A percentile compares a stretch with the other conserved stretches of the same genome.
Conservation (phyloP, 2,329 filamentous ascomycete species). For the Geoglossum cookeanum region DNA sequence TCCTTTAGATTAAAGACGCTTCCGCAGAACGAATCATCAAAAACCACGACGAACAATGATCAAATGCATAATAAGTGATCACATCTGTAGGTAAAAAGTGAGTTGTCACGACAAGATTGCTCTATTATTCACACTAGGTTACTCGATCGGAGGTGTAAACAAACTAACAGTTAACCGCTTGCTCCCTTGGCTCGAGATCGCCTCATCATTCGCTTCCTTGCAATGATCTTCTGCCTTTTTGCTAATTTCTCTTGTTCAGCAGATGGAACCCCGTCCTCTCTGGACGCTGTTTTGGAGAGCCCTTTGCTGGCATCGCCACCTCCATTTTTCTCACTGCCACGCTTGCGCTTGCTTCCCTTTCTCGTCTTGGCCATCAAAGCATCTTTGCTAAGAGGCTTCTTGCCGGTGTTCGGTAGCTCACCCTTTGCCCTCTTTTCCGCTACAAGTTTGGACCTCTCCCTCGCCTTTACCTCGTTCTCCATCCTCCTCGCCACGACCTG, state of each 20-base stretch:
- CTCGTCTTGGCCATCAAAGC: slow-evolving; percentile 4
- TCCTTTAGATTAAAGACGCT: background rate
- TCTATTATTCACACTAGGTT: background rate
- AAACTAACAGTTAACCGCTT: background rate
- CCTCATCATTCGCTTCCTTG: slow-evolving; percentile 62
- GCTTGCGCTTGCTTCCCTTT: slow-evolving; percentile 9
- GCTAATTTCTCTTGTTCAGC: slow-evolving; percentile 33
- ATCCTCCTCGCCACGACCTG: slow-evolving; percentile 74
- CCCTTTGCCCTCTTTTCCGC: background rate
- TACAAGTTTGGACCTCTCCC: slow-evolving; percentile 18
- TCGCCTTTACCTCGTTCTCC: slow-evolving; percentile 39
- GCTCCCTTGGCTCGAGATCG: slow-evolving; percentile 38
- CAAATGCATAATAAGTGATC: background rate
- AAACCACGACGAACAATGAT: background rate
- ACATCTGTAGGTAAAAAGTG: background rate
- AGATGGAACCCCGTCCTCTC: slow-evolving; percentile 13
- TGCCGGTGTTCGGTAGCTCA: slow-evolving; percentile 14
- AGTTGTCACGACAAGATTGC: background rate
- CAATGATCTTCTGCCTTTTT: slow-evolving; percentile 59
- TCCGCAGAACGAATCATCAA: background rate
- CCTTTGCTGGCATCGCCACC: slow-evolving; percentile 8
- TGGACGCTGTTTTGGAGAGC: slow-evolving; percentile 3
- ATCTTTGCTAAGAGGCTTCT: slow-evolving; percentile 18
- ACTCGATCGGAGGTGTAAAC: background rate
- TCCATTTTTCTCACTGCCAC: slow-evolving; percentile 4